A percentile compares a stretch with the other conserved stretches of the same genome.
phyloP scores from a whole-genome alignment of 257 asterid species.

The Solanum piurae region DNA sequence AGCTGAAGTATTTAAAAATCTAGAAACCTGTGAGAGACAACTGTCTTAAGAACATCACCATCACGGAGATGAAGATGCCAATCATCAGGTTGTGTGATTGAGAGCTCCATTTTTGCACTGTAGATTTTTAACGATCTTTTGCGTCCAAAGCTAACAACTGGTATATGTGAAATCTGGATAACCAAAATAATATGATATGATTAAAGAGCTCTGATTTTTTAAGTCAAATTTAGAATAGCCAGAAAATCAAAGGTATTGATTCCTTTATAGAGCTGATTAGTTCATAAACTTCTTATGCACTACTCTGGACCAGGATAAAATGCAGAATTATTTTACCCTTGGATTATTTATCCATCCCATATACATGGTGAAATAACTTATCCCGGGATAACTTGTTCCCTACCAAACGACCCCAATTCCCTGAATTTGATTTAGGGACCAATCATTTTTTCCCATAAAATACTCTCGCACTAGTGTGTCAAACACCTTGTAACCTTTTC shows the following conservation, averaged over 20 bases:
- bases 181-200: background rate
- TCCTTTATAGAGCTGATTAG: background rate
- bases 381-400: too few species aligned
- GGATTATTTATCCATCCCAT: too few species aligned
- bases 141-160: conserved; percentile 16
- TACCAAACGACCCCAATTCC: background rate
- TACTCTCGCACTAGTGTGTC: background rate
- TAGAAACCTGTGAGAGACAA: conserved; percentile 66
- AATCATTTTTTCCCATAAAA: background rate
- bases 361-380: too few species aligned
- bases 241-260: background rate
- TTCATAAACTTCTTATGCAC: background rate
- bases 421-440: background rate
- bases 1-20: background rate
- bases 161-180: conserved; percentile 24
- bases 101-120: conserved; percentile 50
- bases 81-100: conserved; percentile 83
- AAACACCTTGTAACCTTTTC: background rate
- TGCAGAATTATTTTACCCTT: background rate
- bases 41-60: conserved; percentile 74
- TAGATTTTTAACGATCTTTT: conserved; percentile 18
- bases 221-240: background rate
- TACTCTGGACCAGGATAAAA: background rate
- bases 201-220: background rate
- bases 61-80: conserved; percentile 99